Percentiles rank a stretch among this genome's conserved stretches.
Conservation (phyloP, 2,329 filamentous ascomycete genomes). For the Neonectria punicea region DNA sequence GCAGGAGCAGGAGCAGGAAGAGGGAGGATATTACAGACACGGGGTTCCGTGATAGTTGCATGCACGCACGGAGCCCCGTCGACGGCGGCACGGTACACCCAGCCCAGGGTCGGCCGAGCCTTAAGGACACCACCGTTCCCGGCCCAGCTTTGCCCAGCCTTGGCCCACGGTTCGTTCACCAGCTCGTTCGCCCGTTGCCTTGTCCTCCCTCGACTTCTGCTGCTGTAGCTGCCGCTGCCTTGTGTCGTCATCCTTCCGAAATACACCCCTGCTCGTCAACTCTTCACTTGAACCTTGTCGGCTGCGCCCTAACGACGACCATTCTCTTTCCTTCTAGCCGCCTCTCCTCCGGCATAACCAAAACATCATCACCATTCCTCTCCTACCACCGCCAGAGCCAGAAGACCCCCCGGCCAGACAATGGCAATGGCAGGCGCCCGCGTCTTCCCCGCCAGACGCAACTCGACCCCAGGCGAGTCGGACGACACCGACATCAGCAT, state of each 20-base stretch:
- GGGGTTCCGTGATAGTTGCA: not conserved
- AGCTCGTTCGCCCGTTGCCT: not conserved
- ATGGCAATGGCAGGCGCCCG: constrained; percentile 35
- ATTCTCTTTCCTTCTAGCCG: not conserved
- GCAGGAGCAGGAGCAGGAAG: too few species aligned
- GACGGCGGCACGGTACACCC: not conserved
- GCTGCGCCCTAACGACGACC: not conserved
- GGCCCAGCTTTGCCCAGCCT: not conserved
- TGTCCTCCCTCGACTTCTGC: not conserved
- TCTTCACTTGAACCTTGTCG: constrained; percentile 11
- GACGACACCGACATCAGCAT: constrained; percentile 45
- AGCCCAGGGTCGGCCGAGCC: not conserved
- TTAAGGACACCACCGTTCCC: not conserved
- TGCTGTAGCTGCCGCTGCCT: not conserved
- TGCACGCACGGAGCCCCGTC: not conserved
- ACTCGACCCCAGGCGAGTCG: constrained; percentile 40
- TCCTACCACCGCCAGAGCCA: not conserved
- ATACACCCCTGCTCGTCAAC: constrained; percentile 6
- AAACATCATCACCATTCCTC: not conserved
- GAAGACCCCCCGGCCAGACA: not conserved
- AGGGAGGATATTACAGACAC: not conserved
- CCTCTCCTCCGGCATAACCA: not conserved
- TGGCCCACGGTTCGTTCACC: not conserved
- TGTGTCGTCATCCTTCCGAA: constrained; percentile 17
- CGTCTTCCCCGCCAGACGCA: constrained; percentile 38